Conservation (phyloP, 345 rosid genomes). For the Camelina hispida region DNA sequence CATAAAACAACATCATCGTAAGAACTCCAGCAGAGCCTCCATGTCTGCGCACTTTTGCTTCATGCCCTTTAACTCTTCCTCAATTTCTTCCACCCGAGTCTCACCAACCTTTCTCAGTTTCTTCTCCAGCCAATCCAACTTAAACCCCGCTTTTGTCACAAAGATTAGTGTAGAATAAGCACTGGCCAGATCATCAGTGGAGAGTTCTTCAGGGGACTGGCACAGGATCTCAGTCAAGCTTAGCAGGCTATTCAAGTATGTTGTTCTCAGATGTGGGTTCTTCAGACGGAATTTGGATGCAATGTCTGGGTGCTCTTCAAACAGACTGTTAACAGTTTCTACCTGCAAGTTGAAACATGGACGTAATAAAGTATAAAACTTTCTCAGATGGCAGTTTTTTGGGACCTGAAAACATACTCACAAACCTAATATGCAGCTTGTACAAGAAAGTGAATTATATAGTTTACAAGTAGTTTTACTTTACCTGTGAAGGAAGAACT, state of each 20-base stretch:
- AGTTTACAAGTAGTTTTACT: neutral
- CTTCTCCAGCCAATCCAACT: neutral
- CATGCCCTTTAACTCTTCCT: neutral
- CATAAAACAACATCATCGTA: neutral
- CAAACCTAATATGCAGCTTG: neutral
- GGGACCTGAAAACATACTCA: neutral
- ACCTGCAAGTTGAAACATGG: neutral
- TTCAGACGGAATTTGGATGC: neutral
- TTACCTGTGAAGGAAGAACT: neutral
- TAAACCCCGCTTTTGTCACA: neutral
- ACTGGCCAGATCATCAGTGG: neutral
- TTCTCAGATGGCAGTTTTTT: neutral
- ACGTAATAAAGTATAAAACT: neutral
- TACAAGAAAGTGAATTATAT: too few relatives aligned
- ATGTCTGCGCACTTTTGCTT: neutral
- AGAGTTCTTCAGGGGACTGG: neutral
- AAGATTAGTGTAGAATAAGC: neutral
- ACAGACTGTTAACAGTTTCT: neutral
- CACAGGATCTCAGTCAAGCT: neutral
- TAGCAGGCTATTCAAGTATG: slow-evolving; percentile 1
- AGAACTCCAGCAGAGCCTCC: neutral
- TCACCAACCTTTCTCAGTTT: neutral
- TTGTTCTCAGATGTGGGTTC: neutral
- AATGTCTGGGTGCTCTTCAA: neutral
- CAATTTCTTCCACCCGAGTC: neutral